A percentile compares a stretch with the other conserved stretches of the same genome.
phyloP scores from a whole-genome alignment of 768 basidiomycete species.

The Sarcomyxa edulis region DNA sequence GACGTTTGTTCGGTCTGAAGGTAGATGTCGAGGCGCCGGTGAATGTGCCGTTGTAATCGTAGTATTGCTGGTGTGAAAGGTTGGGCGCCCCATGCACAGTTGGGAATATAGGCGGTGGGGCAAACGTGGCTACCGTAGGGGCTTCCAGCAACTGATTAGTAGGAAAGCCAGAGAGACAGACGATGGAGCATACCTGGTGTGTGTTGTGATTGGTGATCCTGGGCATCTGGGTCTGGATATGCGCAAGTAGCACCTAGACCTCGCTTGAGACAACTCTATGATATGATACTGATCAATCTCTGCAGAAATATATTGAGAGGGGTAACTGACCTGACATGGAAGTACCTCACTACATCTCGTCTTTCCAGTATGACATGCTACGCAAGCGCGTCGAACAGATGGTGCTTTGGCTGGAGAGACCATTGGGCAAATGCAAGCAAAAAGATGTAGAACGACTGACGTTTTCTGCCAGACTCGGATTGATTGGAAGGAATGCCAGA shows the following conservation, averaged over 20 bases:
- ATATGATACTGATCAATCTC: conserved; percentile 3
- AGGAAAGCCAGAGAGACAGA: conserved; percentile 10
- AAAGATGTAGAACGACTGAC: conserved; percentile 37
- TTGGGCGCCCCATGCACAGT: conserved; percentile 40
- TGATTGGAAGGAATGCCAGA: conserved; percentile 17
- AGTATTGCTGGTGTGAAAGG: conserved; percentile 63
- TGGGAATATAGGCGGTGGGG: conserved; percentile 46
- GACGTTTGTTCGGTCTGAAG: conserved; percentile 77
- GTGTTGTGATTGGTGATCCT: conserved; percentile 38
- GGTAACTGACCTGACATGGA: conserved; percentile 62
- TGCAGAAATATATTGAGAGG: conserved; percentile 3
- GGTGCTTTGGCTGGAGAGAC: conserved; percentile 64
- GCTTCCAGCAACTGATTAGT: conserved; percentile 19
- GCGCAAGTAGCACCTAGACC: conserved; percentile 66
- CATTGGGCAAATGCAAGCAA: neutral
- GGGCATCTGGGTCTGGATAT: conserved; percentile 73
- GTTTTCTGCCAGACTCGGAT: conserved; percentile 53
- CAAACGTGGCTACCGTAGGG: conserved; percentile 32
- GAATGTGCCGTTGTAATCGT: conserved; percentile 70
- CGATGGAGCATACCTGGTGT: conserved; percentile 26
- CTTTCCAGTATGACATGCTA: conserved; percentile 79
- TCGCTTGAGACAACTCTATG: conserved; percentile 76
- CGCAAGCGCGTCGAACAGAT: conserved; percentile 75
- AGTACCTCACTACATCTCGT: conserved; percentile 79
- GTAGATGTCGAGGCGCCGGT: conserved; percentile 69